Evolutionary conservation across 2,329 filamentous ascomycete genomes (phyloP), one percentile per base, ranked within the genome.

Genomic region (Trichoderma sp.): DNA sequence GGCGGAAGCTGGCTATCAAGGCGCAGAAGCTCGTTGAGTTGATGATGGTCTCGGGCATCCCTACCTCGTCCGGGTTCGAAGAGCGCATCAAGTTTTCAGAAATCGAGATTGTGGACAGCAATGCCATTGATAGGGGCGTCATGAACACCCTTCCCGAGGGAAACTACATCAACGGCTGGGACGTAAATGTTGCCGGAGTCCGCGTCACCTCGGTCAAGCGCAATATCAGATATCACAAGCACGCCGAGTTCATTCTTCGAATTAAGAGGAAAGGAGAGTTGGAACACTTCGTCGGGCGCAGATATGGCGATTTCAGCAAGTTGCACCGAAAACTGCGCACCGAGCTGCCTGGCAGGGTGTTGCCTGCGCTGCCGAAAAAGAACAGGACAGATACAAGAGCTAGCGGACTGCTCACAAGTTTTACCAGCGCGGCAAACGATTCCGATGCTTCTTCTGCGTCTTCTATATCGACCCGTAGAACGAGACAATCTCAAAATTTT

Each of bases 1-100:
- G 96, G 69, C 87, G 90, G 72, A 99, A 99, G 80, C 83, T 99
- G 72, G 95, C 96, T 4, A 85, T 90, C 74, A 99, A 99, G 85
- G 93, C 92, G 59, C 91, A 96, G 79, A 99, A 99, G 83, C 83
- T 99, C 69, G 93, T 99, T 13, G 96, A 99, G 84, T 85, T 99
- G 70, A 99, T 99, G 96, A 97, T 99, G 94, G 96, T 99, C 10
- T 98, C 95, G 8, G 96, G 96, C 46, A 91, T 99, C 69, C 93
- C 92, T 39, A 99, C 96, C 1, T 94, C 96, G 4, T 97, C 94
- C 5, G 96, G 96, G 2, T 99, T 98, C 78, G 96, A 99, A 80
- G 96, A 99, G 83, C 89, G 96, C 69, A 97, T 99, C 76, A 89
- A 94, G 61, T 99, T 99, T 78, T 93, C 94, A 1, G 96, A 99